phyloP scores from a whole-genome alignment of 163 green algal genomes.

The Smithsoniella earleae region DNA sequence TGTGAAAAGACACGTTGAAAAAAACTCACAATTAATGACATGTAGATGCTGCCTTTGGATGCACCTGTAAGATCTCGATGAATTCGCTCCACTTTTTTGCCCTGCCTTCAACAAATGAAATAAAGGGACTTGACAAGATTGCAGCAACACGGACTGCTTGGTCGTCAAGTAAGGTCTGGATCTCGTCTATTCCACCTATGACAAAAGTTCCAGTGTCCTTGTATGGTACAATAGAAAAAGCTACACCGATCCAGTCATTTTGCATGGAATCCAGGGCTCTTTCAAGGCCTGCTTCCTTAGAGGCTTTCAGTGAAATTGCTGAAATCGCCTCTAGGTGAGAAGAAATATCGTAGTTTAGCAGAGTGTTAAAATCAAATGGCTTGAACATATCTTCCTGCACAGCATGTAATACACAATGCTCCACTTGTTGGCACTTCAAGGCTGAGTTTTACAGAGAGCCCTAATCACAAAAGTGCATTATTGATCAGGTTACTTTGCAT shows the following conservation, averaged over 20 bases:
- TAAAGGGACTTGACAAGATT: slow-evolving; percentile 60
- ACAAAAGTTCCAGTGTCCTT: slow-evolving; percentile 65
- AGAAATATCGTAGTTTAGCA: slow-evolving; percentile 31
- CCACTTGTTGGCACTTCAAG: no score
- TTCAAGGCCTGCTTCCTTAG: slow-evolving; percentile 60
- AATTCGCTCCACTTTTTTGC: slow-evolving; percentile 46
- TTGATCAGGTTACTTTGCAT: no score
- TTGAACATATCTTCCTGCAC: slow-evolving; percentile 30
- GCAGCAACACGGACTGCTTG: slow-evolving; percentile 60
- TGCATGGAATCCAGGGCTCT: slow-evolving; percentile 62
- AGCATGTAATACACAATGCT: no score
- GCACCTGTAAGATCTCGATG: slow-evolving; percentile 18
- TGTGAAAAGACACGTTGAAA: no score
- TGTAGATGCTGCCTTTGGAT: neutral
- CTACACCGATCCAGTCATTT: slow-evolving; percentile 54
- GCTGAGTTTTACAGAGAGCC: no score
- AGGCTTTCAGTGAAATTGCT: slow-evolving; percentile 42
- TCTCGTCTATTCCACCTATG: slow-evolving; percentile 57
- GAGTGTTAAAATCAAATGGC: slow-evolving; percentile 29
- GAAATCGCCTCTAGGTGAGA: slow-evolving; percentile 39
- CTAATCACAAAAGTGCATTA: no score
- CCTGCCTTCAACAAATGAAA: slow-evolving; percentile 51
- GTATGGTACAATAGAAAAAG: slow-evolving; percentile 57
- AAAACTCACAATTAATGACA: no score
- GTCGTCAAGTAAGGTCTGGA: slow-evolving; percentile 67